Evolutionary conservation across 1,139 yeast species (phyloP).

Genomic region (Geotrichum fermentans): DNA sequence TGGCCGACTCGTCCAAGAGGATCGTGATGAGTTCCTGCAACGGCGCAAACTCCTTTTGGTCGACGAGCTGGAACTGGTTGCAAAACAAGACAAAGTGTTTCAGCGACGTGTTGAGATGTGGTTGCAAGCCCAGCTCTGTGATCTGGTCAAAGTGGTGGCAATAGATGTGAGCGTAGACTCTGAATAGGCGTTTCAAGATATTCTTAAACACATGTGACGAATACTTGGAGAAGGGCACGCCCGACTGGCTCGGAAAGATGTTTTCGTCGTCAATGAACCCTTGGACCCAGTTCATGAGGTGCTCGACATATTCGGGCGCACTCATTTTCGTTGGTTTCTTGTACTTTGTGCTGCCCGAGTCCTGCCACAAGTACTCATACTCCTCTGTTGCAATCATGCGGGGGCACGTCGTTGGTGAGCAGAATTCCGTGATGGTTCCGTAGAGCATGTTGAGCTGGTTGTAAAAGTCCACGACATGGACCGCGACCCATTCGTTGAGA

Average conservation of each 20-base stretch:
- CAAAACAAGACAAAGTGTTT: constrained; percentile 89
- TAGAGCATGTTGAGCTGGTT: constrained; percentile 95
- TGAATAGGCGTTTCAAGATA: constrained; percentile 79
- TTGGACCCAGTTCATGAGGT: constrained; percentile 92
- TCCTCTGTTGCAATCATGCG: constrained; percentile 96
- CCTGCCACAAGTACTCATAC: constrained; percentile 96
- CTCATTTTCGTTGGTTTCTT: constrained; percentile 66
- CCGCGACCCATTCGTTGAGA: constrained; percentile 90
- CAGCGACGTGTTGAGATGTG: constrained; percentile 82
- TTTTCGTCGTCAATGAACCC: constrained; percentile 81
- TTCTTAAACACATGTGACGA: constrained; percentile 68
- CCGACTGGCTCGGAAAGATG: constrained; percentile 82
- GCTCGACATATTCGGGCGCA: constrained; percentile 92
- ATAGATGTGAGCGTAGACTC: constrained; percentile 96
- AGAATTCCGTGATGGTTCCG: constrained; percentile 92
- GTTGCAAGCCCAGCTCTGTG: constrained; percentile 41
- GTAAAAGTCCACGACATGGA: constrained; percentile 69
- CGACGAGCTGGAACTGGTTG: constrained; percentile 72
- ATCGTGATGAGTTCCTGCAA: constrained; percentile 77
- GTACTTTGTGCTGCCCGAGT: constrained; percentile 43
- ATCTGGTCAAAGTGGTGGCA: constrained; percentile 97
- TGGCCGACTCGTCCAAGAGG: constrained; percentile 42
- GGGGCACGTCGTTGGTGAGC: constrained; percentile 90
- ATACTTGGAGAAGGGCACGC: constrained; percentile 61
- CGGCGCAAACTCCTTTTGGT: constrained; percentile 84